Evolutionary conservation across 768 basidiomycete species (phyloP).

Genomic region (Solioccasus polychromus): DNA sequence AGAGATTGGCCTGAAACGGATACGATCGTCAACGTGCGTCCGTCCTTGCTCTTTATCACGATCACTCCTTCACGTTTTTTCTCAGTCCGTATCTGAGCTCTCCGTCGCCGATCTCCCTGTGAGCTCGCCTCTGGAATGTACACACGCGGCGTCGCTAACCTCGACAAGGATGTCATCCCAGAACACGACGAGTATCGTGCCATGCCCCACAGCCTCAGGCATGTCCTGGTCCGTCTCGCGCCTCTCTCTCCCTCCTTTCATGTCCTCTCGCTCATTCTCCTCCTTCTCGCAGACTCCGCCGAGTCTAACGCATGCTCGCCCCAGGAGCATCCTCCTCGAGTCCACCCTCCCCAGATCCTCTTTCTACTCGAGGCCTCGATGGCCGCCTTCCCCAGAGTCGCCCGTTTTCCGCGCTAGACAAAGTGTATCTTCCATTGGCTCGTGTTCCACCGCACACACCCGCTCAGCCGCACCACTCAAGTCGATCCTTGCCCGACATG

Average conservation of each 20-base stretch:
- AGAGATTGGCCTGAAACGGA: conserved; percentile 25
- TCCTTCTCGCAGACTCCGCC: conserved; percentile 23
- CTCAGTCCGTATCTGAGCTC: conserved; percentile 20
- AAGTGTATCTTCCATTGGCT: conserved; percentile 40
- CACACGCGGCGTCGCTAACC: conserved; percentile 20
- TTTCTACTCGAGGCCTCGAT: conserved; percentile 19
- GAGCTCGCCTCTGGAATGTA: conserved; percentile 22
- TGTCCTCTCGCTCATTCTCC: conserved; percentile 7
- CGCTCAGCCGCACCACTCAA: conserved; percentile 34
- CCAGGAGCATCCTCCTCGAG: conserved; percentile 30
- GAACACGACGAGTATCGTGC: conserved; percentile 27
- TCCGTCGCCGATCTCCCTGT: conserved; percentile 29
- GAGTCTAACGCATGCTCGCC: conserved; percentile 11
- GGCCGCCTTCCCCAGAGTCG: conserved; percentile 17
- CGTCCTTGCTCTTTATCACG: not conserved
- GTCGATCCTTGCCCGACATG: conserved; percentile 57
- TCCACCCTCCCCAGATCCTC: conserved; percentile 9
- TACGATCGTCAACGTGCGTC: conserved; percentile 27
- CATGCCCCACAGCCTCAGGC: conserved; percentile 30
- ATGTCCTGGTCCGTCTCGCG: conserved; percentile 26
- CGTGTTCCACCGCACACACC: conserved; percentile 30
- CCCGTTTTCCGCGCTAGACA: conserved; percentile 28
- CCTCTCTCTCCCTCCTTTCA: not conserved
- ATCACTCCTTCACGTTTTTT: conserved; percentile 1
- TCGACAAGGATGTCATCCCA: conserved; percentile 27